Base-by-base conservation (phyloP, 371 early-diverging fungal species). In the Entomophthora muscae region DNA sequence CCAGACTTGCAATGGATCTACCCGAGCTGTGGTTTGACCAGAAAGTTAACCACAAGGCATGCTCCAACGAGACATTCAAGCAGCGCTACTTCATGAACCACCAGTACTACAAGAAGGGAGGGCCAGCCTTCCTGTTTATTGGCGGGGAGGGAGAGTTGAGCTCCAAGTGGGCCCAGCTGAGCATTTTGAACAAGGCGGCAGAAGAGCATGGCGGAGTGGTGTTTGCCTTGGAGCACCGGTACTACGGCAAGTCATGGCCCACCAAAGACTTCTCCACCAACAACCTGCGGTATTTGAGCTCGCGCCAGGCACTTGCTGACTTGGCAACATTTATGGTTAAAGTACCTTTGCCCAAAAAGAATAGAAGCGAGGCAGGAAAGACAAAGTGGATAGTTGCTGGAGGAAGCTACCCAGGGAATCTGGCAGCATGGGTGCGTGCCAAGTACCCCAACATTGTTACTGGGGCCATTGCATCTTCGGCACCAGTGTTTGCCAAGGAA, bases 401-500 rank as follows among this genome's bases (percentile, higher is more conserved):
- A 27, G 85, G 85, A 27, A 83, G 83, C 13, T 89, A 86, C 67
- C 73, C 83, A 26, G 88, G 84, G 0, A 84, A 79, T 63, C 65
- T 87, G 12, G 85, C 86, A 3, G 82, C 80, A 0, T 89, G 88
- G 88, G 72, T 81, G 65, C 76, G 84, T 24, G 68, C 71, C 32
- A 71, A 76, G 68, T 83, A 83, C 66, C 88, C 86, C 0, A 71
- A 82, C 27, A 66, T 86, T 27, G 69, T 87, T 3, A 76, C 76
- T 67, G 85, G 83, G 1, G 86, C 83, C 0, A 80, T 84, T 52
- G 80, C 85, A 7, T 86, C 85, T 24, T 85, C 86, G 1, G 85
- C 80, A 21, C 86, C 88, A 22, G 73, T 86, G 0, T 73, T 77
- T 1, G 77, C 78, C 22, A 70, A 70, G 7, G 66, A 73, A 7